These are phyloP conservation scores for Anastatica hierochuntica DNA, from an alignment of 345 rosid genomes.

Conservation along the genomic window DNA sequence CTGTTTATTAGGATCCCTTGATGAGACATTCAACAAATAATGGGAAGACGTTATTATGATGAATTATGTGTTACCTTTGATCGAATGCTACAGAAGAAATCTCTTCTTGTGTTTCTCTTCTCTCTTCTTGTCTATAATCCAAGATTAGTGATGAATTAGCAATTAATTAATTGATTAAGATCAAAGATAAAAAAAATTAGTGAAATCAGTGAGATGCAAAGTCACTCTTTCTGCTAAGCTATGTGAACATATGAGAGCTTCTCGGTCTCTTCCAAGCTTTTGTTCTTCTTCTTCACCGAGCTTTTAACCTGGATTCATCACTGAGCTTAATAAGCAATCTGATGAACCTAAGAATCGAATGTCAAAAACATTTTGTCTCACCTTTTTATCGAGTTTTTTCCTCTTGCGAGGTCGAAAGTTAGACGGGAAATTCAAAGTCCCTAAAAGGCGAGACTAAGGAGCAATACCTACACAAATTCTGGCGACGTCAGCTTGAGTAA, in stretches of 20 bases:
- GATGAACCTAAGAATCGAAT: background rate
- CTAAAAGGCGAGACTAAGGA: conserved; percentile 18
- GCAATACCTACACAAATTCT: conserved; percentile 24
- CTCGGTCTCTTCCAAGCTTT: conserved; percentile 41
- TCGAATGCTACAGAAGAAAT: too few relatives aligned
- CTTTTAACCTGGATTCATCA: conserved; percentile 30
- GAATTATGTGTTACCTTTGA: too few relatives aligned
- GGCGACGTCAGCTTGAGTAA: too few relatives aligned
- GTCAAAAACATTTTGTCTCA: conserved; percentile 5
- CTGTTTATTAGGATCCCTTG: too few relatives aligned
- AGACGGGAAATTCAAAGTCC: conserved; percentile 28
- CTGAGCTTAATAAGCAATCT: background rate
- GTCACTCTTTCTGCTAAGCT: conserved; percentile 72
- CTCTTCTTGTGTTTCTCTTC: conserved; percentile 64
- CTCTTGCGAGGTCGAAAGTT: conserved; percentile 31
- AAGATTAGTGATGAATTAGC: background rate
- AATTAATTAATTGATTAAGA: conserved; percentile 12
- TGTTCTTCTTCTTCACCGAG: conserved; percentile 45
- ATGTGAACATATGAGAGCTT: conserved; percentile 64
- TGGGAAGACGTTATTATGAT: too few relatives aligned
- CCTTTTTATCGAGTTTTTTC: conserved; percentile 52
- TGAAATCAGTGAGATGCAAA: too few relatives aligned
- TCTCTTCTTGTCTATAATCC: conserved; percentile 55
- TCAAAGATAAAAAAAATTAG: background rate
- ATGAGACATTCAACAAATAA: too few relatives aligned